A percentile compares a stretch with the other conserved stretches of the same genome.
phyloP scores from a whole-genome alignment of 176 grass and related monocot genomes.

The Carex myosuroides region DNA sequence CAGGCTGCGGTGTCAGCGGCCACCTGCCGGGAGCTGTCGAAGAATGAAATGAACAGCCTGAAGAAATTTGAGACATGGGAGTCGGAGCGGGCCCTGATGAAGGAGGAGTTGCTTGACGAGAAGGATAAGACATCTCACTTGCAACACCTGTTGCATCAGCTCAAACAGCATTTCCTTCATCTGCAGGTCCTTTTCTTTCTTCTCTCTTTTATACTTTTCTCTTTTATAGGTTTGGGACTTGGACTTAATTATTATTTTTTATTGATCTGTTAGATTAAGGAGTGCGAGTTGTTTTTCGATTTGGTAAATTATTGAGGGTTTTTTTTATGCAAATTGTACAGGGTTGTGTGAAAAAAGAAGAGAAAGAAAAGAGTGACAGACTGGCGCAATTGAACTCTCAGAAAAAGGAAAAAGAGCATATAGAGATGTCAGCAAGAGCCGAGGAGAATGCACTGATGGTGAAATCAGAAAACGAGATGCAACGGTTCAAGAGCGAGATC shows the following conservation, averaged over 20 bases:
- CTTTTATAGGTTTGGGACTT: background rate
- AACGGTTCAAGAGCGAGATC: constrained; percentile 61
- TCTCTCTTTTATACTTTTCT: constrained; percentile 14
- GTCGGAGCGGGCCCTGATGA: constrained; percentile 51
- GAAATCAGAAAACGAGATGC: constrained; percentile 65
- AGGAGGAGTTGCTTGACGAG: constrained; percentile 61
- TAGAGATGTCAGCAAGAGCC: constrained; percentile 59
- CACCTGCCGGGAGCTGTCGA: constrained; percentile 58
- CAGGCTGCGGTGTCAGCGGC: constrained; percentile 41
- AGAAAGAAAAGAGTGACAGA: constrained; percentile 47
- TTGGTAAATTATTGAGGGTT: background rate
- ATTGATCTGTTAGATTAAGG: background rate
- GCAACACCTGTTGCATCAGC: constrained; percentile 49
- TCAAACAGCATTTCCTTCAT: constrained; percentile 48
- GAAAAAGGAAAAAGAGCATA: constrained; percentile 56
- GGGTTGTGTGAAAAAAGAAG: constrained; percentile 53
- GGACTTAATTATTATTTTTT: background rate
- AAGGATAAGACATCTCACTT: constrained; percentile 46
- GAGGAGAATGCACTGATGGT: constrained; percentile 66
- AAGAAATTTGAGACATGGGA: constrained; percentile 86
- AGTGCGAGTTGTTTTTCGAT: background rate
- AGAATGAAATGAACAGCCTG: constrained; percentile 55
- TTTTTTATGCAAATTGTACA: constrained; percentile 12
- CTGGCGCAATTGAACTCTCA: constrained; percentile 36
- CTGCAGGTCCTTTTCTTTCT: constrained; percentile 47